phyloP scores from a whole-genome alignment of 179 eudicot genomes.

The Pouteria campechiana region DNA sequence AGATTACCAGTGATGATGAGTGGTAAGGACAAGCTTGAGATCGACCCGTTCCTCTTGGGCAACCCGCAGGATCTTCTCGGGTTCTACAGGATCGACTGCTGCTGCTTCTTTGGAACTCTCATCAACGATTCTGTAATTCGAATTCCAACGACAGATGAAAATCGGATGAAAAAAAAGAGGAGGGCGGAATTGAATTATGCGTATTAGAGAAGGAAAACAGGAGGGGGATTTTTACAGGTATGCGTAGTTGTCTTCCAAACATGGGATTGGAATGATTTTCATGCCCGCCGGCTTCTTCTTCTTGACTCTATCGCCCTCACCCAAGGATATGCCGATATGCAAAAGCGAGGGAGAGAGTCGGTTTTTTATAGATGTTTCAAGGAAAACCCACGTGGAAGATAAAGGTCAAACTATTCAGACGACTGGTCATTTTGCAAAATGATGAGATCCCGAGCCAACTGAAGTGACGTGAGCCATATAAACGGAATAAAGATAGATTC shows the following conservation, averaged over 20 bases:
- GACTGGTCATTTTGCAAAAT: too few species aligned
- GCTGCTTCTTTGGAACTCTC: constrained; percentile 71
- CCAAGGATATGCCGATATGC: too few species aligned
- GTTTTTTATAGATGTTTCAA: too few species aligned
- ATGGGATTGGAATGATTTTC: constrained; percentile 75
- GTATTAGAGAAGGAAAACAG: neutral
- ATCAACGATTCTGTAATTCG: constrained; percentile 53
- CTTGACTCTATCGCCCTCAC: too few species aligned
- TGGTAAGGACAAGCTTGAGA: constrained; percentile 74
- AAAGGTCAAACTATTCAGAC: too few species aligned
- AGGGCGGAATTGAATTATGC: too few species aligned
- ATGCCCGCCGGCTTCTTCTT: too few species aligned
- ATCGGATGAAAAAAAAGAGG: neutral
- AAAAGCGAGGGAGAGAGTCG: too few species aligned
- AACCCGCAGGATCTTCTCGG: constrained; percentile 66
- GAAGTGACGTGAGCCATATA: too few species aligned
- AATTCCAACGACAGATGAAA: neutral
- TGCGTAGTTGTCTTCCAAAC: constrained; percentile 79
- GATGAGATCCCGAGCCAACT: too few species aligned
- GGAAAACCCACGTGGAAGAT: too few species aligned
- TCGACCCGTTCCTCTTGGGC: constrained; percentile 44
- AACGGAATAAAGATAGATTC: too few species aligned
- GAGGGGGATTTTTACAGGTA: constrained; percentile 36
- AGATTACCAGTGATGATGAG: constrained; percentile 85
- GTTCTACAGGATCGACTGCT: constrained; percentile 90